A percentile compares a stretch with the other conserved stretches of the same genome.
These are phyloP conservation scores for Erodium trifolium DNA, from an alignment of 441 rosid species.

Conservation along the genomic window DNA sequence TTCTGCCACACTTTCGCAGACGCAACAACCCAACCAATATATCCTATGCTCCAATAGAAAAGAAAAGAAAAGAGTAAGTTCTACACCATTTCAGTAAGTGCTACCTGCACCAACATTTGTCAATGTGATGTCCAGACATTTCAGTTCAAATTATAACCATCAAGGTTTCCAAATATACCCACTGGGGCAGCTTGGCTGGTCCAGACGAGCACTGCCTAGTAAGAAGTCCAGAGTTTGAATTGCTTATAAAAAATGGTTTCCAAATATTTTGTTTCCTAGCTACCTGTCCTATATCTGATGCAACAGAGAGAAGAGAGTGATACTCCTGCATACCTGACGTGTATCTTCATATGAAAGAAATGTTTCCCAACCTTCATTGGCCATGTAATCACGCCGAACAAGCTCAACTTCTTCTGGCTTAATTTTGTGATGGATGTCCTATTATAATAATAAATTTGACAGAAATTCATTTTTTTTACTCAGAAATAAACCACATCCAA, in stretches of 20 bases:
- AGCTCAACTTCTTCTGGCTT: conserved; percentile 96
- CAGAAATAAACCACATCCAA: neutral
- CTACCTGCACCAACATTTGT: neutral
- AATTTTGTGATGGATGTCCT: conserved; percentile 96
- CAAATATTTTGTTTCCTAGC: neutral
- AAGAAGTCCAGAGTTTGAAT: no score
- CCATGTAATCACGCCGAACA: conserved; percentile 95
- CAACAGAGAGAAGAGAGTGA: conserved; percentile 15
- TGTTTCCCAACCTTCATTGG: conserved; percentile 99
- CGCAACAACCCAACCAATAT: conserved; percentile 94
- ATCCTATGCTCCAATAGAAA: conserved; percentile 42
- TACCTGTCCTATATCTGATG: neutral
- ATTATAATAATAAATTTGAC: conserved; percentile 13
- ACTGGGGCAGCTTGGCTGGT: no score
- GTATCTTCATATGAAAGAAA: conserved; percentile 95
- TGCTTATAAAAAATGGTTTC: no score
- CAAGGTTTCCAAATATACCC: neutral
- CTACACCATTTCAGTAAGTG: neutral
- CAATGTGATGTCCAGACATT: neutral
- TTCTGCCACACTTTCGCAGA: conserved; percentile 78
- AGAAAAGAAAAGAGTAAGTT: conserved; percentile 3
- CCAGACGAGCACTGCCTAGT: no score
- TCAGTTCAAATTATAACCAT: neutral
- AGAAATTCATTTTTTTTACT: conserved; percentile 10
- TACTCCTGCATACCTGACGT: conserved; percentile 51